These are phyloP conservation scores for Russula sp. DNA, from an alignment of 768 basidiomycete genomes.

Conservation along the genomic window DNA sequence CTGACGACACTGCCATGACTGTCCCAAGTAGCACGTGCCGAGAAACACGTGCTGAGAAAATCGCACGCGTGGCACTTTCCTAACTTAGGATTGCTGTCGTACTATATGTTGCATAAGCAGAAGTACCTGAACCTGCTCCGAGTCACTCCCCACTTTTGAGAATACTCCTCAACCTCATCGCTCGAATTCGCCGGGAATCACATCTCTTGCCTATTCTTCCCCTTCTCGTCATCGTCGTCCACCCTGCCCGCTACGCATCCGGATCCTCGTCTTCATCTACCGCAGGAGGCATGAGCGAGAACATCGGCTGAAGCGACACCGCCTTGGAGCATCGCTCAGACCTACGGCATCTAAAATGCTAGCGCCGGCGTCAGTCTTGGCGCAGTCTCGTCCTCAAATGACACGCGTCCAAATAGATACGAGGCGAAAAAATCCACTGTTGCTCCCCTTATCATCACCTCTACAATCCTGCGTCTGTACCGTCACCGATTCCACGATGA, in stretches of 20 bases:
- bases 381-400: constrained; percentile 39
- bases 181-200: constrained; percentile 73
- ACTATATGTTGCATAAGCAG: no score
- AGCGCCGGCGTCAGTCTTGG: constrained; percentile 9
- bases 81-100: no score
- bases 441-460: constrained; percentile 34
- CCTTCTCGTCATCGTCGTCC: constrained; percentile 30
- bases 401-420: constrained; percentile 60
- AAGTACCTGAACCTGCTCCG: no score
- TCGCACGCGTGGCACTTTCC: no score
- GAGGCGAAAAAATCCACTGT: constrained; percentile 55
- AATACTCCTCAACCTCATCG: constrained; percentile 67
- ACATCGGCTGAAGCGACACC: constrained; percentile 74
- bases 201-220: constrained; percentile 15
- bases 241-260: constrained; percentile 20
- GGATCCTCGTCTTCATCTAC: constrained; percentile 45
- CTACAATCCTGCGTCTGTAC: background rate
- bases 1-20: no score
- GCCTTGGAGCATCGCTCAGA: constrained; percentile 46
- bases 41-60: constrained; percentile 30
- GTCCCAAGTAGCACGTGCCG: constrained; percentile 19
- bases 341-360: constrained; percentile 47
- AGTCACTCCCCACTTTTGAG: constrained; percentile 46
- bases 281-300: constrained; percentile 70
- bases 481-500: background rate